A percentile compares a stretch with the other conserved stretches of the same genome.
phyloP scores from a whole-genome alignment of 352 stramenopile species.

The Phytophthora idaei region DNA sequence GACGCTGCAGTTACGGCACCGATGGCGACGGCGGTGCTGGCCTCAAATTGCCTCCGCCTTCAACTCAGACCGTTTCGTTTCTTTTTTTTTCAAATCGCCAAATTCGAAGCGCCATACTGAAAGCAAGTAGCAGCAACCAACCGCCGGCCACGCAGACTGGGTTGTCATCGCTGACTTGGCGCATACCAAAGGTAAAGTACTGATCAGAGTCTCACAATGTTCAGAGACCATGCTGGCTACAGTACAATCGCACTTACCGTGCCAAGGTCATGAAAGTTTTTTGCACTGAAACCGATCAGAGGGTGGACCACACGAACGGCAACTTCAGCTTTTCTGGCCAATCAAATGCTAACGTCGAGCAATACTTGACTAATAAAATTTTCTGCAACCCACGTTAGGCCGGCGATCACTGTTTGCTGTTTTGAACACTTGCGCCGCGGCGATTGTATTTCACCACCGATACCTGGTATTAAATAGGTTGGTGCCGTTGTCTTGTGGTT shows the following conservation, averaged over 20 bases:
- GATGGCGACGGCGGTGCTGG: neutral
- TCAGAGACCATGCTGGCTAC: neutral
- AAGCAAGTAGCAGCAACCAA: neutral
- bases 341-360: neutral
- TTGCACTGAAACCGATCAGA: neutral
- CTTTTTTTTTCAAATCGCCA: constrained; percentile 12
- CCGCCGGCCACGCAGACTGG: neutral
- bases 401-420: no score
- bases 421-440: no score
- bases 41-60: constrained; percentile 10
- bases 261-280: neutral
- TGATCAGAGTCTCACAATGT: neutral
- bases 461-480: no score
- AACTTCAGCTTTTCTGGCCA: neutral
- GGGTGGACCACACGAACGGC: constrained; percentile 1
- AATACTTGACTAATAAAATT: no score
- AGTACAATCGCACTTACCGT: neutral
- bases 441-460: no score
- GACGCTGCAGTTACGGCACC: constrained; percentile 6
- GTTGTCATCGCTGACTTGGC: neutral
- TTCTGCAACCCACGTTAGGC: no score
- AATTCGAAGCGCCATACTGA: constrained; percentile 18
- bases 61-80: constrained; percentile 27
- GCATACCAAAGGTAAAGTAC: neutral
- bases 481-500: no score